Conservation (phyloP, 1,284 basidiomycete genomes). For the Ceratobasidium sp. region DNA sequence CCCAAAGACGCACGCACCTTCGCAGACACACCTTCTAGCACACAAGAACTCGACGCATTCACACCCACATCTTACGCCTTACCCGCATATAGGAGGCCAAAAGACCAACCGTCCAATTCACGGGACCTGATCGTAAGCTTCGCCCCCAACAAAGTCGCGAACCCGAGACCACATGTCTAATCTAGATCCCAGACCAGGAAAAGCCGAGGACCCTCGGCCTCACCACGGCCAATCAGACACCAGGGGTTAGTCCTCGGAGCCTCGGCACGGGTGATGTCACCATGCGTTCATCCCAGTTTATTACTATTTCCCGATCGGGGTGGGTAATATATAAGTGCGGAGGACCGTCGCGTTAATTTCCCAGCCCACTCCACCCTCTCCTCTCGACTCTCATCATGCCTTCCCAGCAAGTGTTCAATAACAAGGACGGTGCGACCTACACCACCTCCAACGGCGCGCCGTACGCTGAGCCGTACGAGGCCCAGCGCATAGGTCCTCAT, state of each 20-base stretch:
- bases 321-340: not conserved
- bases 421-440: conserved; percentile 75
- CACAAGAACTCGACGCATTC: not conserved
- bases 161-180: not conserved
- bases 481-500: conserved; percentile 78
- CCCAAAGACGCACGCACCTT: not conserved
- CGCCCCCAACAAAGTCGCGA: not conserved
- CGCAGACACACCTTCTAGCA: not conserved
- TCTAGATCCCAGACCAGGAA: not conserved
- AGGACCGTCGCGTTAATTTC: conserved; percentile 1
- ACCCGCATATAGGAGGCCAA: not conserved
- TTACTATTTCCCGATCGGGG: conserved; percentile 12
- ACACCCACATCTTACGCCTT: not conserved
- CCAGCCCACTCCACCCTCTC: not conserved
- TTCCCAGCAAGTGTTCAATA: conserved; percentile 70
- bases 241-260: conserved; percentile 15
- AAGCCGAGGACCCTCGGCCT: not conserved
- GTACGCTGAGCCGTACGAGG: conserved; percentile 79
- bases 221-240: not conserved
- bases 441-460: conserved; percentile 87
- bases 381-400: conserved; percentile 66
- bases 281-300: conserved; percentile 12
- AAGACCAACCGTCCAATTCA: not conserved
- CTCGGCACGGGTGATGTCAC: conserved; percentile 8
- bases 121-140: not conserved